Conservation (phyloP, 1,284 basidiomycete species). For the Tilletiopsis washingtonensis region DNA sequence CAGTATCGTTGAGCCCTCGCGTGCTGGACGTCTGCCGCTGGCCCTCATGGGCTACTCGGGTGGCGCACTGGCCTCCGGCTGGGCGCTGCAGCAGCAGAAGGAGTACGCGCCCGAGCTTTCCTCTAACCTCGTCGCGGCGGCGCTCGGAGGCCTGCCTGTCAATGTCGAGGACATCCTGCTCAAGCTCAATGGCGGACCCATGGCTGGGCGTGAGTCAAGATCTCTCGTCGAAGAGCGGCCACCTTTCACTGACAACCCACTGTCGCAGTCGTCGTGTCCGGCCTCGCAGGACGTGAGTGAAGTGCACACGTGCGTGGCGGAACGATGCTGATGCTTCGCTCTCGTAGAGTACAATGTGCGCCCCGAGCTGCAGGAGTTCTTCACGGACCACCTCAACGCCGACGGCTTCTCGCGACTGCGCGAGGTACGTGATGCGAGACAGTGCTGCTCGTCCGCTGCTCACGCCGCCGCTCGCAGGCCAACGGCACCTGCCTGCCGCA, state of each 20-base stretch:
- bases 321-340: too few relatives aligned
- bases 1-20: conserved; percentile 12
- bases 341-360: conserved; percentile 3
- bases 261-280: too few relatives aligned
- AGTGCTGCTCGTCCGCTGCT: too few relatives aligned
- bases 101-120: conserved; percentile 23
- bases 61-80: conserved; percentile 35
- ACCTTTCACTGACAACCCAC: too few relatives aligned
- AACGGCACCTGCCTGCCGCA: not conserved
- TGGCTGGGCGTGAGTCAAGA: conserved; percentile 15
- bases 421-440: too few relatives aligned
- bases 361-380: not conserved
- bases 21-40: conserved; percentile 10
- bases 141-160: conserved; percentile 26
- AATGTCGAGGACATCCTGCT: not conserved
- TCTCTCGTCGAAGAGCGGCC: too few relatives aligned
- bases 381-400: too few relatives aligned
- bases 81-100: conserved; percentile 25
- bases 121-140: conserved; percentile 18
- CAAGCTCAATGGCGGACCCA: conserved; percentile 19
- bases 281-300: too few relatives aligned
- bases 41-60: conserved; percentile 36
- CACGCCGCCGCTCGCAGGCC: too few relatives aligned
- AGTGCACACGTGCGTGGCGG: too few relatives aligned
- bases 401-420: too few relatives aligned